Conservation (phyloP, 2,329 filamentous ascomycete genomes). For the Tolypocladium cylindrosporum region DNA sequence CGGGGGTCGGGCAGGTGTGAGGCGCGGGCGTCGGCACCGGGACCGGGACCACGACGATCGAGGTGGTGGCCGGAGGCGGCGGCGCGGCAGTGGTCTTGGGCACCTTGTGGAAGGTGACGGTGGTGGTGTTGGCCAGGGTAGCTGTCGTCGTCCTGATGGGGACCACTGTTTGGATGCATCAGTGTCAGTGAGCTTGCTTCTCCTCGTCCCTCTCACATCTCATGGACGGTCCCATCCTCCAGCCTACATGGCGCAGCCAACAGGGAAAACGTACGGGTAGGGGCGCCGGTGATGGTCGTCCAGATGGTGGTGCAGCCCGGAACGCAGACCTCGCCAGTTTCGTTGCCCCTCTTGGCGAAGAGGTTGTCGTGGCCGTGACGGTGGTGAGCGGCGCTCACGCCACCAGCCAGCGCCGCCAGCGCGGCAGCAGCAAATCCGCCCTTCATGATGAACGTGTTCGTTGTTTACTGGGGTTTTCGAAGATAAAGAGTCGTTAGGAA, state of each 20-base stretch:
- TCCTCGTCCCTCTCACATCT: too few species aligned
- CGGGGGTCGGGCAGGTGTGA: conserved; percentile 51
- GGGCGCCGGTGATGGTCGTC: conserved; percentile 57
- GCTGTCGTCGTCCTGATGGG: conserved; percentile 17
- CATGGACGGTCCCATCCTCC: neutral
- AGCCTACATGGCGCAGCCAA: neutral
- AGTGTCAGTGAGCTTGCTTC: conserved; percentile 9
- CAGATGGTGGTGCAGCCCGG: conserved; percentile 64
- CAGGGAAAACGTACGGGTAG: conserved; percentile 44
- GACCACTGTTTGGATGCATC: conserved; percentile 22
- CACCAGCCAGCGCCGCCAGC: conserved; percentile 47
- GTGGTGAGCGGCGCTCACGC: conserved; percentile 48
- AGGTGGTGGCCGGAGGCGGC: conserved; percentile 23
- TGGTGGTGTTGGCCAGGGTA: conserved; percentile 11
- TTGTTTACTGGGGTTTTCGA: neutral
- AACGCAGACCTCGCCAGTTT: conserved; percentile 38
- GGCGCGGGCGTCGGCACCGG: conserved; percentile 42
- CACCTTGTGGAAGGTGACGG: conserved; percentile 5
- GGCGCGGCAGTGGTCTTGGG: conserved; percentile 3
- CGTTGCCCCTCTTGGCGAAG: conserved; percentile 40
- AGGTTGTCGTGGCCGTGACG: conserved; percentile 54
- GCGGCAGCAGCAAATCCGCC: conserved; percentile 56
- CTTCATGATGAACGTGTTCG: conserved; percentile 55
- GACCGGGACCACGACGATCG: conserved; percentile 33
- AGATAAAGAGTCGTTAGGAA: conserved; percentile 6